Evolutionary conservation across 768 basidiomycete species (phyloP), one percentile per base, ranked within the genome.

Genomic region (Antrodiella citrinella): DNA sequence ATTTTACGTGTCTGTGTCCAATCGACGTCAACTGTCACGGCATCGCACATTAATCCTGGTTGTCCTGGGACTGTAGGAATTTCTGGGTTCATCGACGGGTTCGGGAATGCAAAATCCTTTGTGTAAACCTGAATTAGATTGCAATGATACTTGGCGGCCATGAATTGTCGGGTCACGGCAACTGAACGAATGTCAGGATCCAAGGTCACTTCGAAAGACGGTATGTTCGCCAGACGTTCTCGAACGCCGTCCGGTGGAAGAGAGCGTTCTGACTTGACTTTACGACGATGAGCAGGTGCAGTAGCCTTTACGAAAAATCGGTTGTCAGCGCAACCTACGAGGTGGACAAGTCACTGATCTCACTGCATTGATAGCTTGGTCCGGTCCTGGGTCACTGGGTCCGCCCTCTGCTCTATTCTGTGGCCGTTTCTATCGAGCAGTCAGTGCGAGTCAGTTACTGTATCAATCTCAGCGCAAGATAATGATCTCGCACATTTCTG

Each of bases 81-180:
- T 11, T 53, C 38, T 10, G 57, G 57, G n/a, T 55, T 51, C 25
- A 40, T 42, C 22, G 10, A 19, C 23, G 52, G 44, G 9, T 40
- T 51, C 15, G 54, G 50, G 48, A 43, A 58, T 7, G 52, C 21
- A 45, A 58, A 47, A 26, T 44, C 44, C 39, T 41, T 24, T 38
- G 30, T 7, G 15, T 7, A 35, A 35, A 7, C 7, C 15, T 35
- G 30, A 7, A 7, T 35, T 7, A 35, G 30, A 35, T 7, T 7
- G 30, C 30, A 35, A 7, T 35, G 7, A 15, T 7, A 35, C 15
- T 35, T 35, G 30, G 7, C 15, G 30, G 7, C 15, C 30, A 35
- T 35, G 30, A 35, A 35, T 15, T 7, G 30, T 7, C 30, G 30
- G 15, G 7, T 15, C 7, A 35, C 30, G 15, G 30, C 15, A 15